Conservation (phyloP, 2,329 filamentous ascomycete species). For the Macroventuria anomochaeta region DNA sequence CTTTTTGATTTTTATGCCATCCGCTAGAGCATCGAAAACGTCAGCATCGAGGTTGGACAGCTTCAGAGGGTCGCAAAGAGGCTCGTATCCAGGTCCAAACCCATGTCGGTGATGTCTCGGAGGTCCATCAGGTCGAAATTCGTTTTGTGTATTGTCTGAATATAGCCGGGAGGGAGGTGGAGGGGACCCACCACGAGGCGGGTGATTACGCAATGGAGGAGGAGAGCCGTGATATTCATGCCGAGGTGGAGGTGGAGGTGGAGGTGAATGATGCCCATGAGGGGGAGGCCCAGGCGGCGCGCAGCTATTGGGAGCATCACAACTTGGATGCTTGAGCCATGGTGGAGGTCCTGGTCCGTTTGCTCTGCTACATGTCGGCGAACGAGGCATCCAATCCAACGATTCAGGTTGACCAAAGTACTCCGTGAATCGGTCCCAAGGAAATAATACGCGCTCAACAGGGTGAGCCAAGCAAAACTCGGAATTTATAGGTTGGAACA, state of each 20-base stretch:
- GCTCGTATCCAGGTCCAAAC: constrained; percentile 12
- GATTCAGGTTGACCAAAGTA: constrained; percentile 18
- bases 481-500: constrained; percentile 25
- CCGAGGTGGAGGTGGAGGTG: not conserved
- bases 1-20: constrained; percentile 11
- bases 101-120: not conserved
- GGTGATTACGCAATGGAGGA: not conserved
- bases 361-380: constrained; percentile 9
- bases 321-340: constrained; percentile 14
- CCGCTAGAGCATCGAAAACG: constrained; percentile 1
- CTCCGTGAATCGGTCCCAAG: constrained; percentile 20
- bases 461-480: constrained; percentile 27
- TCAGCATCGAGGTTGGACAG: constrained; percentile 23
- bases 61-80: constrained; percentile 19
- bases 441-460: constrained; percentile 21
- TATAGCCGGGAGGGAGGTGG: not conserved
- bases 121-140: not conserved
- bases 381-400: constrained; percentile 22
- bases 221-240: not conserved
- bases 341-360: constrained; percentile 22
- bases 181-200: not conserved
- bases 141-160: not conserved
- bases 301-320: constrained; percentile 6
- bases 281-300: not conserved
- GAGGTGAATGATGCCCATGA: not conserved